Base-by-base conservation (phyloP, 306 rosid species). In the Glycine latifolia region DNA sequence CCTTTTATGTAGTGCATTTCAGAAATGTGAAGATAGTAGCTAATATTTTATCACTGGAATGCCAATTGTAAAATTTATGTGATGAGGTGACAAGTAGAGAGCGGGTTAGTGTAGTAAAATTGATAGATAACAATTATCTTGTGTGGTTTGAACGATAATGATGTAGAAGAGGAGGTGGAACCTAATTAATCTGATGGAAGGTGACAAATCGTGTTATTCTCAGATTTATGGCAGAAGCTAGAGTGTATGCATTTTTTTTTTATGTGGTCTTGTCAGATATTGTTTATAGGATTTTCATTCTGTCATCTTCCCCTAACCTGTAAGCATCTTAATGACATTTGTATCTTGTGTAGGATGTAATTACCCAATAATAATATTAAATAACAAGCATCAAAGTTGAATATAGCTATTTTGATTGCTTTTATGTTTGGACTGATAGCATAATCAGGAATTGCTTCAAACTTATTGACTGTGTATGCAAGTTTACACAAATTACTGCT, bases 401-500 rank as follows among this genome's bases (percentile, higher is more conserved):
- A 35, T 35, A 4, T 35, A 35, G 39, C 39, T 35, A 4, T 35
- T 35, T 3, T 35, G 4, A 4, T 35, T 35, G 39, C 39, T 35
- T 35, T 3, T 35, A 35, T 35, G 39, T 35, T 35, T 35, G 39
- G 39, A 35, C 4, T 35, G 39, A 3, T 35, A 4, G 39, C 39
- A 35, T 20, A 0, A 20, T 35, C 39, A 35, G 13, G 56, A 26
- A 58, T 16, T 58, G 68, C 69, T 50, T 47, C 55, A 61, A 52
- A 75, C 69, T 62, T 11, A 26, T 26, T 1, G 31, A 12, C 1
- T 26, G 11, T 49, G 0, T 31, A 37, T 68, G 56, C 17, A 37
- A 39, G 44, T 66, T 56, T n/a, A 47, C 44, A 50, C 48, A 79
- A 69, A 53, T 76, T 15, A 35, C 41, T 63, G 73, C 74, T 65